Percentiles rank a stretch among this genome's conserved stretches.
Evolutionary conservation across 257 asterid genomes (phyloP).

Genomic region (Lavandula angustifolia): DNA sequence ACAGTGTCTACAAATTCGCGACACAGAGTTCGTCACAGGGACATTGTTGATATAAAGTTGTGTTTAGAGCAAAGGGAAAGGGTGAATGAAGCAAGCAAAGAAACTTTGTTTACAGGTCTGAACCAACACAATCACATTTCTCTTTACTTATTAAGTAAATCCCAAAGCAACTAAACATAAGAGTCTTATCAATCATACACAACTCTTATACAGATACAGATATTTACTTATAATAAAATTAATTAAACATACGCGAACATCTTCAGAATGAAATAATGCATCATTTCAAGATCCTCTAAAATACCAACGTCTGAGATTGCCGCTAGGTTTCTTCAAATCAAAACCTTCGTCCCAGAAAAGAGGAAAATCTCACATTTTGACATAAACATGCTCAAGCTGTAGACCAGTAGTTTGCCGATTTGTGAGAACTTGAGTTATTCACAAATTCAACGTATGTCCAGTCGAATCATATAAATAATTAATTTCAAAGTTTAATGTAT

Average conservation of each 20-base stretch:
- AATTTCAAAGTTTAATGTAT: neutral
- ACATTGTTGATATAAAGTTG: neutral
- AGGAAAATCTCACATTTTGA: neutral
- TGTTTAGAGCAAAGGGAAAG: conserved; percentile 5
- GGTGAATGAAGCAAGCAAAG: neutral
- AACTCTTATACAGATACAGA: no score
- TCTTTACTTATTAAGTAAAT: neutral
- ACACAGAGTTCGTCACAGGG: neutral
- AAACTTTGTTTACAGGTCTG: neutral
- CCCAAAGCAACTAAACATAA: neutral
- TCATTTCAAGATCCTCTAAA: neutral
- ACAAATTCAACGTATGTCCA: neutral
- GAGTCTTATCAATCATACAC: neutral
- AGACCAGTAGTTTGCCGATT: no score
- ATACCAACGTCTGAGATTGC: neutral
- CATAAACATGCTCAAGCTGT: neutral
- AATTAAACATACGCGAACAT: neutral
- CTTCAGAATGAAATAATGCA: neutral
- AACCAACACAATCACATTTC: neutral
- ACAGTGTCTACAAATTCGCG: neutral
- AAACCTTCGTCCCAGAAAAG: neutral
- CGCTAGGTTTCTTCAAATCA: neutral
- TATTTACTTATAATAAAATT: no score
- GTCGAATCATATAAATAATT: neutral
- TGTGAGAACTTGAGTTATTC: neutral